Base-by-base conservation (phyloP, 208 protist species). In the Sergeia podlipaevii region DNA sequence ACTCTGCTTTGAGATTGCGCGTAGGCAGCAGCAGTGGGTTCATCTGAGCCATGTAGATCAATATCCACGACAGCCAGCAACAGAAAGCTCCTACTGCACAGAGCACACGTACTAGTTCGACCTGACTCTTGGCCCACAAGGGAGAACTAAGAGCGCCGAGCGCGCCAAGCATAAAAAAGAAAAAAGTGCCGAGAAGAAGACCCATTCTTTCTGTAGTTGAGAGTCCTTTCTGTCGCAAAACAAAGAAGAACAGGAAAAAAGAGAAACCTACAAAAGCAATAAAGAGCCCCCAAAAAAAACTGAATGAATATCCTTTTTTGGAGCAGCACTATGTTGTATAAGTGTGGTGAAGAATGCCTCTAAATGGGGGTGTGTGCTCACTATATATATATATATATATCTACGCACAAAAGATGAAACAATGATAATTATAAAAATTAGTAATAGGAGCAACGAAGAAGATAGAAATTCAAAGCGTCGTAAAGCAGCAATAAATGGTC, bases 31-130 rank as follows among this genome's bases (percentile, higher is more conserved):
- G 45, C 3, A 97, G 64, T 2, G 88, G 91, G 60, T 95, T 91
- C 71, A 97, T 76, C 71, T 97, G 91, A 21, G 91, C 83, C 85
- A 97, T 91, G 79, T 97, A 97, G 26, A 97, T 91, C n/a, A 93
- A 79, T 7, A 79, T 70, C 81, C 85, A 97, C 43, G 86, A 95
- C 55, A 97, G 70, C 89, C 91, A 97, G 68, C 85, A 92, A 71
- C 91, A 97, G 59, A 95, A 95, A 5, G 85, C 76, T 21, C 64
- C 74, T 5, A 89, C 70, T 33, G 60, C 54, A 29, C 55, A 73
- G 2, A 94, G 66, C 20, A 93, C 78, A 8, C 85, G 86, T 29
- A 91, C 84, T 27, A 96, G 77, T 13, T 89, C 86, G 10, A 80
- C 67, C 64, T 94, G 85, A 24, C 70, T 87, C 52, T 85, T 86